Conservation (phyloP, 805 yeast species). For the Zygoascus tannicola region DNA sequence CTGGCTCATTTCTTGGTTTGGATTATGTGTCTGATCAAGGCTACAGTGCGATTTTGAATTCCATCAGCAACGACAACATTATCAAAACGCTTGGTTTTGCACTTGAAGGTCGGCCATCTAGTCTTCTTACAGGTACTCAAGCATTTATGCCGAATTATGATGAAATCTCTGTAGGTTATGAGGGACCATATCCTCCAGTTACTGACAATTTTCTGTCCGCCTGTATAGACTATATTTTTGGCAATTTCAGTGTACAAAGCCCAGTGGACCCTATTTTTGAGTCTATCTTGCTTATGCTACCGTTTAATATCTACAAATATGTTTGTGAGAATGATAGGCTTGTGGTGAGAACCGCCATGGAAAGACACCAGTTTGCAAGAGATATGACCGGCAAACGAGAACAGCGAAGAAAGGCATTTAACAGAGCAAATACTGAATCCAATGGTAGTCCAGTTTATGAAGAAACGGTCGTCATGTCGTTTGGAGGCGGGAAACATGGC, state of each 20-base stretch:
- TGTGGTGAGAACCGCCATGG: conserved; percentile 22
- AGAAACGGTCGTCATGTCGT: conserved; percentile 29
- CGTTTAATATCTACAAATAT: conserved; percentile 23
- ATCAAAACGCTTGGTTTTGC: conserved; percentile 20
- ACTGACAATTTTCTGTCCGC: conserved; percentile 19
- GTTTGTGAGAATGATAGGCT: conserved; percentile 24
- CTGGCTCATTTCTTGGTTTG: conserved; percentile 24
- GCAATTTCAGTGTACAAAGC: conserved; percentile 11
- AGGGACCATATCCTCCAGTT: conserved; percentile 27
- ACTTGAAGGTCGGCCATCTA: conserved; percentile 8
- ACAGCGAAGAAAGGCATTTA: conserved; percentile 14
- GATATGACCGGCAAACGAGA: conserved; percentile 22
- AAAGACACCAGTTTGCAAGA: conserved; percentile 25
- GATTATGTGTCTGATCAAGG: conserved; percentile 21
- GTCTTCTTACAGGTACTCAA: not conserved
- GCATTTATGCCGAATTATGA: conserved; percentile 2
- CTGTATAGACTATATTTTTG: conserved; percentile 17
- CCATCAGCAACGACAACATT: conserved; percentile 16
- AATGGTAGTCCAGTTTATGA: conserved; percentile 14
- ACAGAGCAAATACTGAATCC: not conserved
- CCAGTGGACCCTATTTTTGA: conserved; percentile 13
- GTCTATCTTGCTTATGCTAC: conserved; percentile 18
- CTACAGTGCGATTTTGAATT: conserved; percentile 14
- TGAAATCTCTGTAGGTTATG: conserved; percentile 10
- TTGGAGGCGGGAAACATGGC: conserved; percentile 29